phyloP scores from a whole-genome alignment of 78 protist species.

The Monocercomonoides exilis region DNA sequence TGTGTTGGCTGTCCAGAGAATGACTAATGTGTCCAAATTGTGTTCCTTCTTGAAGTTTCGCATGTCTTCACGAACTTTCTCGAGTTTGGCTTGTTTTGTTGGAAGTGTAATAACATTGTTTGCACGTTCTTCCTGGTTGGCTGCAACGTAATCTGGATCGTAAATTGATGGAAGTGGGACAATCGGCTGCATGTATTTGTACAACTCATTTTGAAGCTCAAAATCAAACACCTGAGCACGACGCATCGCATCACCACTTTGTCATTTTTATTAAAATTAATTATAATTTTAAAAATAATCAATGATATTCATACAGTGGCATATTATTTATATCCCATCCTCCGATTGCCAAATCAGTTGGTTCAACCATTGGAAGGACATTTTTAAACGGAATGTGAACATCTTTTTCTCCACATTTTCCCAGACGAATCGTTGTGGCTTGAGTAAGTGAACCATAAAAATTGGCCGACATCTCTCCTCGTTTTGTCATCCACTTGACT shows the following conservation, averaged over 20 bases:
- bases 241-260: slow-evolving; percentile 78
- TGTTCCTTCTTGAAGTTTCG: slow-evolving; percentile 80
- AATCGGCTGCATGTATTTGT: slow-evolving; percentile 55
- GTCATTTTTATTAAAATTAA: too few relatives aligned
- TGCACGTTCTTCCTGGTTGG: slow-evolving; percentile 93
- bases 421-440: slow-evolving; percentile 74
- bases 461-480: slow-evolving; percentile 78
- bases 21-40: slow-evolving; percentile 73
- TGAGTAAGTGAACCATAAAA: slow-evolving; percentile 88
- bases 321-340: slow-evolving; percentile 95
- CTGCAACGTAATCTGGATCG: slow-evolving; percentile 95
- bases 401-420: slow-evolving; percentile 51
- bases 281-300: not conserved
- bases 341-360: slow-evolving; percentile 88
- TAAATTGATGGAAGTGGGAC: slow-evolving; percentile 85
- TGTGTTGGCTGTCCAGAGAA: slow-evolving; percentile 97
- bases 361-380: slow-evolving; percentile 94
- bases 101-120: slow-evolving; percentile 81
- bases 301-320: slow-evolving; percentile 39
- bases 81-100: slow-evolving; percentile 66
- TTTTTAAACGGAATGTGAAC: slow-evolving; percentile 65
- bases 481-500: slow-evolving; percentile 74
- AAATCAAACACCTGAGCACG: slow-evolving; percentile 85
- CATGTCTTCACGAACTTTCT: slow-evolving; percentile 80
- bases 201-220: slow-evolving; percentile 78